phyloP scores from a whole-genome alignment of 139 green algal genomes.

The Trebouxia sp. region DNA sequence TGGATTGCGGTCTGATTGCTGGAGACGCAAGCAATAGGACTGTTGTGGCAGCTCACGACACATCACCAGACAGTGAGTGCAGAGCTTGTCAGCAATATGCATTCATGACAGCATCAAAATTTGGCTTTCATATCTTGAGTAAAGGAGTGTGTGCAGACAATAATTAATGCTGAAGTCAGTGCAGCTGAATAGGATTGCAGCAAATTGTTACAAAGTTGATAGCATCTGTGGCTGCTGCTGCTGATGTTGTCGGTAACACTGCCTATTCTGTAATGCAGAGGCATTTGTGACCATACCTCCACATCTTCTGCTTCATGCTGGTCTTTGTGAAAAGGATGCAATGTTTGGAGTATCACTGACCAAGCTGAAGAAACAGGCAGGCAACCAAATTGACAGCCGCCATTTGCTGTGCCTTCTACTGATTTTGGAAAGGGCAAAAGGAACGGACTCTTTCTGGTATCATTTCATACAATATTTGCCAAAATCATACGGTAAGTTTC shows the following conservation, averaged over 20 bases:
- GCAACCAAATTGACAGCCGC: conserved; percentile 31
- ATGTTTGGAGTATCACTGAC: conserved; percentile 34
- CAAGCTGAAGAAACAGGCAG: conserved; percentile 26
- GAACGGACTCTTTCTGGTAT: conserved; percentile 36
- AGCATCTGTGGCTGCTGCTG: too few relatives aligned
- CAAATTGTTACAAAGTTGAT: too few relatives aligned
- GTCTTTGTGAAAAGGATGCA: neutral
- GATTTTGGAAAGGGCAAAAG: conserved; percentile 42
- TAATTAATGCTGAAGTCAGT: too few relatives aligned
- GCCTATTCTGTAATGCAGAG: conserved; percentile 21
- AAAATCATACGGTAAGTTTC: conserved; percentile 36
- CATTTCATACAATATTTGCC: conserved; percentile 55
- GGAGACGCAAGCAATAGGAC: neutral
- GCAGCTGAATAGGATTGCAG: too few relatives aligned
- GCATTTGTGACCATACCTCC: conserved; percentile 36
- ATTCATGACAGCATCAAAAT: neutral
- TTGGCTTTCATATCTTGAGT: neutral
- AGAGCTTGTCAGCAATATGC: neutral
- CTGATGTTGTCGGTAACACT: too few relatives aligned
- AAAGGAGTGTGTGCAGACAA: too few relatives aligned
- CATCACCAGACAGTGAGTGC: neutral
- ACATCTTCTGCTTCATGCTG: conserved; percentile 38
- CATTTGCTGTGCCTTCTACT: conserved; percentile 54
- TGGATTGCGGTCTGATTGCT: neutral
- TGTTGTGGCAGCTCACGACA: neutral